A percentile compares a stretch with the other conserved stretches of the same genome.
phyloP scores from a whole-genome alignment of 805 yeast genomes.

The Pichia sporocuriosa region DNA sequence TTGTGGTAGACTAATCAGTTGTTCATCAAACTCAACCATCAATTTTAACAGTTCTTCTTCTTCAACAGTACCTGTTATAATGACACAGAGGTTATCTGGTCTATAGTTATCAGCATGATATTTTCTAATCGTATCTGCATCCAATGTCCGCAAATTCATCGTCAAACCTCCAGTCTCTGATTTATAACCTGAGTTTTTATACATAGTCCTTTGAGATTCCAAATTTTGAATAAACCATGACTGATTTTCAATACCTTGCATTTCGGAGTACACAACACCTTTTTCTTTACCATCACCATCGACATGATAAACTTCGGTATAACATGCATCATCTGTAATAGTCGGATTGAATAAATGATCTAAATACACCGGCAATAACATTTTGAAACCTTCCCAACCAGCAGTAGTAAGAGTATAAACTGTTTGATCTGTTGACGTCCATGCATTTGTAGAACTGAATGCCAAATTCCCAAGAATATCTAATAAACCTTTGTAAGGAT shows the following conservation, averaged over 20 bases:
- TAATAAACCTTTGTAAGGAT: conserved; percentile 85
- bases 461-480: conserved; percentile 82
- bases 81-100: conserved; percentile 76
- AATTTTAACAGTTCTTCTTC: conserved; percentile 59
- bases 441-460: conserved; percentile 86
- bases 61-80: conserved; percentile 81
- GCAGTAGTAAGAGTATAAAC: conserved; percentile 89
- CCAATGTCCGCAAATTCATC: conserved; percentile 63
- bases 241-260: conserved; percentile 87
- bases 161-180: conserved; percentile 93
- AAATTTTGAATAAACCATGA: conserved; percentile 61
- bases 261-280: conserved; percentile 95
- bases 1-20: conserved; percentile 39
- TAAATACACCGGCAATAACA: conserved; percentile 77
- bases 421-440: conserved; percentile 95
- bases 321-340: conserved; percentile 80
- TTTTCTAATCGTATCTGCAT: conserved; percentile 64
- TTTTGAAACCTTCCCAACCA: conserved; percentile 91
- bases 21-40: conserved; percentile 55
- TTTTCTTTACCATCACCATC: conserved; percentile 88
- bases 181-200: conserved; percentile 68
- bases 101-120: conserved; percentile 71
- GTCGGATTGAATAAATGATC: conserved; percentile 86
- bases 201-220: conserved; percentile 53
- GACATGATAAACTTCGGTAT: conserved; percentile 91